Conservation (phyloP, 140 eudicot species). For the Anethum foeniculum region DNA sequence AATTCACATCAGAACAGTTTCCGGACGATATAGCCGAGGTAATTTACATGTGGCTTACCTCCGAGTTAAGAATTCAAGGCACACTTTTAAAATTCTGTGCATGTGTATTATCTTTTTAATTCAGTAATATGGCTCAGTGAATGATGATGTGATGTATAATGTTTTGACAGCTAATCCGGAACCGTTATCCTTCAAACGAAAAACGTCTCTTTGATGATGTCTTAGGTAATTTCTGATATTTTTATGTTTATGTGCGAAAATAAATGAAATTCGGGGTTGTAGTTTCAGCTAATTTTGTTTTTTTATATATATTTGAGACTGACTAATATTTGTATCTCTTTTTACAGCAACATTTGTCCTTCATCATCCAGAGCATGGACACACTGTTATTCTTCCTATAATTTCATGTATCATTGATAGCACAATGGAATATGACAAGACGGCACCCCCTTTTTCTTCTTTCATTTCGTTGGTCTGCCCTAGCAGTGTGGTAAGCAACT, state of each 20-base stretch:
- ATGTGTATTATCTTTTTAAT: background rate
- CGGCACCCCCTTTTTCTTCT: conserved; percentile 72
- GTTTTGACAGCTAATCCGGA: conserved; percentile 58
- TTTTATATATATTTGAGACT: background rate
- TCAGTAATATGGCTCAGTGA: conserved; percentile 11
- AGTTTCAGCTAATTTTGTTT: background rate
- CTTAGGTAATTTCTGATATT: conserved; percentile 39
- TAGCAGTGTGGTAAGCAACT: conserved; percentile 53
- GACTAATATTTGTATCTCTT: background rate
- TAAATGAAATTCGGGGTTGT: background rate
- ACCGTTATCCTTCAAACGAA: conserved; percentile 66
- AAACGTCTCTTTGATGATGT: conserved; percentile 84
- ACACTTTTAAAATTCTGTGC: background rate
- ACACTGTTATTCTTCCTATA: conserved; percentile 76
- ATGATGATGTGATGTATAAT: conserved; percentile 11
- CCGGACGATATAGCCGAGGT: conserved; percentile 89
- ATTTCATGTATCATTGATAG: conserved; percentile 81
- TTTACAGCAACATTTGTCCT: conserved; percentile 80
- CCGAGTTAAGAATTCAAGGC: background rate
- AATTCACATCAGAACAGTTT: conserved; percentile 82
- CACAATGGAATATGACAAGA: conserved; percentile 64
- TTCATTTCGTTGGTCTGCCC: conserved; percentile 81
- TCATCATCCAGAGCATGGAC: conserved; percentile 97
- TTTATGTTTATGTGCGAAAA: conserved; percentile 1
- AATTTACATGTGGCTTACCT: conserved; percentile 19